Base-by-base conservation (phyloP, 192 early-diverging fungal genomes). In the Podila verticillata region DNA sequence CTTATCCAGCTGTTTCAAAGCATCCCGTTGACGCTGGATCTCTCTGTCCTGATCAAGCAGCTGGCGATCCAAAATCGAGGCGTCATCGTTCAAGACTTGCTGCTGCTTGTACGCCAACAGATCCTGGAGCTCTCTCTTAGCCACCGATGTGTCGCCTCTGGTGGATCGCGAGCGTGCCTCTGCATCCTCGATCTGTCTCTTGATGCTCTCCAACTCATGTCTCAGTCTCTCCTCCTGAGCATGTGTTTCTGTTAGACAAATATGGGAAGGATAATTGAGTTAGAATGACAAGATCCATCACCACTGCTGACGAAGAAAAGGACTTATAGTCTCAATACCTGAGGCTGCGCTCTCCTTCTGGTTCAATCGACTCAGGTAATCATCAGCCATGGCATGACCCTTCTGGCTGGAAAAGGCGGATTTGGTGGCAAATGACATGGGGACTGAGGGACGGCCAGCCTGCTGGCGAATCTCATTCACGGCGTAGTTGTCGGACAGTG, bases 31-130 rank as follows among this genome's bases (percentile, higher is more conserved):
- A 22, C 82, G 72, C 30, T 85, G 83, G 66, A 90, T 85, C 65
- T 87, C 86, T 19, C 87, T 70, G 32, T 90, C 89, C 48, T 87
- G 65, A 24, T 72, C 71, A 51, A 74, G 48, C 35, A 73, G 74
- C 39, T 84, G 62, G 20, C 83, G 70, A 17, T 86, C 80, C 30
- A 84, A 70, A 28, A 72, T 82, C n/a, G 81, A 75, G 3, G 82
- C 71, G n/a, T 86, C 65, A 36, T 90, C 86, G 10, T 73, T 77
- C 44, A 84, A 66, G 17, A 85, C 87, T 66, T 88, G 85, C 32
- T 83, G 75, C 36, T 87, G 73, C 48, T 90, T 90, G 48, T 87
- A 90, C 24, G 84, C 87, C 35, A 87, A 82, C 36, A 90, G 58
- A 7, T 82, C 85, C 48, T 84, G 83, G 24, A 86, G 85, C 60